Evolutionary conservation across 805 yeast species (phyloP).

Genomic region (Lachancea cidri): DNA sequence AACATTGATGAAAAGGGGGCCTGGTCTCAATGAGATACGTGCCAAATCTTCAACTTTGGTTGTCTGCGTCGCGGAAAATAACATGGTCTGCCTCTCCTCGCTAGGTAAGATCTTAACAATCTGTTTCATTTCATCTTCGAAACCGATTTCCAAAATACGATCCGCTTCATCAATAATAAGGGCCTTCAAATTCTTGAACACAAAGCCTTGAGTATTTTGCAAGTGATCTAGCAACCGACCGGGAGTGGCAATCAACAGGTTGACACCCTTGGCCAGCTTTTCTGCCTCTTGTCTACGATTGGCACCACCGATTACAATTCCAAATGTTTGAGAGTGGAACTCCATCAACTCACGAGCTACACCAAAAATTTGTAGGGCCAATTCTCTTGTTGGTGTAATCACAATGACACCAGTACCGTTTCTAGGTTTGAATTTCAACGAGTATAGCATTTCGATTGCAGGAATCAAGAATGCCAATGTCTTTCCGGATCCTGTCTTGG

Average conservation of each 20-base stretch:
- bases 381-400: conserved; percentile 95
- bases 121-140: conserved; percentile 98
- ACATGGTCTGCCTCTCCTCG: conserved; percentile 91
- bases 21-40: conserved; percentile 88
- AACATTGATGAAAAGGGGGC: conserved; percentile 91
- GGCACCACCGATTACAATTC: conserved; percentile 97
- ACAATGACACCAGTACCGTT: conserved; percentile 97
- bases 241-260: conserved; percentile 91
- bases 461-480: conserved; percentile 94
- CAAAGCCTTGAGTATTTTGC: conserved; percentile 91
- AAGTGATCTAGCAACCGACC: conserved; percentile 95
- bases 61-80: conserved; percentile 98
- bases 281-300: conserved; percentile 97
- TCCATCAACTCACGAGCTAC: conserved; percentile 94
- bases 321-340: conserved; percentile 86
- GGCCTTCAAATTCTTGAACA: conserved; percentile 91
- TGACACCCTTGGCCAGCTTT: conserved; percentile 89
- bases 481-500: conserved; percentile 98
- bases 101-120: conserved; percentile 89
- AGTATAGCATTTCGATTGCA: conserved; percentile 86
- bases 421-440: conserved; percentile 92
- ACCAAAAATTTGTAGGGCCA: conserved; percentile 95
- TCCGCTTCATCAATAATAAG: conserved; percentile 97
- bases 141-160: conserved; percentile 94
- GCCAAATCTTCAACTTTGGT: conserved; percentile 98